Evolutionary conservation across 805 yeast species (phyloP).

Genomic region (Ogataea naganishii): DNA sequence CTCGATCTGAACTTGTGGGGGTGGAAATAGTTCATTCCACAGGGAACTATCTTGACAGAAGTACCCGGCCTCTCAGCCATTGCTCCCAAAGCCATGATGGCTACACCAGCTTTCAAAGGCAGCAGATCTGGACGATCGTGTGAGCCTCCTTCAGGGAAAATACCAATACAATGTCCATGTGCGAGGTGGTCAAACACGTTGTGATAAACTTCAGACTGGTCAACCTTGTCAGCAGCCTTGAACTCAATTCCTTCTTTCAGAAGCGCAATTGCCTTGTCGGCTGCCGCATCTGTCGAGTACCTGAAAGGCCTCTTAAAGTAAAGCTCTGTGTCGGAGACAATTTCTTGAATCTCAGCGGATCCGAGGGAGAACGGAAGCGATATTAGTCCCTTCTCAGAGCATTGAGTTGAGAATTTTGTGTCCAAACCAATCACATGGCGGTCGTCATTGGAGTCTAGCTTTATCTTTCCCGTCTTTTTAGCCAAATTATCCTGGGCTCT

Average conservation of each 20-base stretch:
- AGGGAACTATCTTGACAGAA: constrained; percentile 82
- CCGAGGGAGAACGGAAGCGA: constrained; percentile 78
- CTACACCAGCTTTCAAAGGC: constrained; percentile 95
- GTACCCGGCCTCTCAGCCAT: constrained; percentile 68
- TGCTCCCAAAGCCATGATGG: constrained; percentile 96
- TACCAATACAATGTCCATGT: constrained; percentile 77
- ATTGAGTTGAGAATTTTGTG: constrained; percentile 58
- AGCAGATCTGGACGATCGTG: constrained; percentile 89
- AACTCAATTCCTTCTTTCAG: constrained; percentile 46
- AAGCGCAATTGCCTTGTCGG: constrained; percentile 28
- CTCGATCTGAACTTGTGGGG: constrained; percentile 92
- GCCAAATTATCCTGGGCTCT: constrained; percentile 84
- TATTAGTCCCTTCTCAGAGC: constrained; percentile 56
- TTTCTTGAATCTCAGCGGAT: constrained; percentile 56
- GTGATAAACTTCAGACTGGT: constrained; percentile 78
- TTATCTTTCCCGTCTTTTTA: constrained; percentile 59
- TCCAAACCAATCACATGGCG: constrained; percentile 52
- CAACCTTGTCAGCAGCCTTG: constrained; percentile 74
- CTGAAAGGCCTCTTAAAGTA: constrained; percentile 62
- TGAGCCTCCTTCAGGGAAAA: constrained; percentile 98
- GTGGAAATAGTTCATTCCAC: constrained; percentile 95
- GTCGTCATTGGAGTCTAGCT: constrained; percentile 39
- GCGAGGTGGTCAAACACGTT: constrained; percentile 79
- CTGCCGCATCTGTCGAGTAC: constrained; percentile 26
- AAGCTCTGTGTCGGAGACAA: constrained; percentile 67